Conservation (phyloP, 768 basidiomycete species). For the Serendipita sp. region DNA sequence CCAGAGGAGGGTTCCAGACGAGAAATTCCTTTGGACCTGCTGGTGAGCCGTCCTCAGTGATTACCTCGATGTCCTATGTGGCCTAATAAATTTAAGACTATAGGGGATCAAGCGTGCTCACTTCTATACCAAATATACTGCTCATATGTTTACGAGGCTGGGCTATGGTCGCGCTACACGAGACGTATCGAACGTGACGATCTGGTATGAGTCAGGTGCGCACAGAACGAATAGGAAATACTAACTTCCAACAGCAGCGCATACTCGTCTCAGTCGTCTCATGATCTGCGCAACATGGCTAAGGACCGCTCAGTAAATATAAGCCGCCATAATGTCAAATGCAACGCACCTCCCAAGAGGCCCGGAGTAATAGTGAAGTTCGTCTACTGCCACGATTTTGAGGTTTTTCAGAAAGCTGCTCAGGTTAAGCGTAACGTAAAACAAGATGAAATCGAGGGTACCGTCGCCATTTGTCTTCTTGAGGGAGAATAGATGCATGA, state of each 20-base stretch:
- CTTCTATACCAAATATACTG: slow-evolving; percentile 51
- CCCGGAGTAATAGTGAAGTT: slow-evolving; percentile 74
- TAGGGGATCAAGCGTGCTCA: slow-evolving; percentile 11
- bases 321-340: neutral
- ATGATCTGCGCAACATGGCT: slow-evolving; percentile 74
- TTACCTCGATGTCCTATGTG: slow-evolving; percentile 38
- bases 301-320: neutral
- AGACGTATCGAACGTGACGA: slow-evolving; percentile 44
- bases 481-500: slow-evolving; percentile 69
- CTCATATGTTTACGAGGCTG: slow-evolving; percentile 63
- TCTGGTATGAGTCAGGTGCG: slow-evolving; percentile 26
- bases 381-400: slow-evolving; percentile 68
- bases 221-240: slow-evolving; percentile 5
- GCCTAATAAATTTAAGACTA: neutral
- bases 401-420: slow-evolving; percentile 59
- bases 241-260: slow-evolving; percentile 63
- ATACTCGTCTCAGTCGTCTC: slow-evolving; percentile 58
- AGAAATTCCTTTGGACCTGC: slow-evolving; percentile 65
- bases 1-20: slow-evolving; percentile 54
- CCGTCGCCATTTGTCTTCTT: slow-evolving; percentile 74
- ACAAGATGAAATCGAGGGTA: slow-evolving; percentile 16
- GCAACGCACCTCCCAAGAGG: slow-evolving; percentile 53
- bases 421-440: neutral
- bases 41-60: slow-evolving; percentile 72
- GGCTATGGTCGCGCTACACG: slow-evolving; percentile 76